Evolutionary conservation across 208 protist genomes (phyloP).

Genomic region (Acanthamoeba healyi): DNA sequence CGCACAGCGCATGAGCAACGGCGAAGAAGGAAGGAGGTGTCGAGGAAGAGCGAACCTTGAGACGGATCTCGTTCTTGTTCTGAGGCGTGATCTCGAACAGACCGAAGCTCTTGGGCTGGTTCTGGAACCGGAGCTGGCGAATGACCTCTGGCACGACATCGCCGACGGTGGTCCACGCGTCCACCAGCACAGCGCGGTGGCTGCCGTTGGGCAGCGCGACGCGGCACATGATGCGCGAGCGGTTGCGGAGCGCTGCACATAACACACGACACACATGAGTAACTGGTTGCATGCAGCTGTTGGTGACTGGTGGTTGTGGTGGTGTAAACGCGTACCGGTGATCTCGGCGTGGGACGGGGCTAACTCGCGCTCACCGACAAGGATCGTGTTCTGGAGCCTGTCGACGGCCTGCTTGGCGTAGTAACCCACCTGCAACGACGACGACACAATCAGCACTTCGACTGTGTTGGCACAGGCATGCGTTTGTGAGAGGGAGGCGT

Average conservation of each 20-base stretch:
- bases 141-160: conserved; percentile 63
- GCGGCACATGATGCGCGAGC: conserved; percentile 14
- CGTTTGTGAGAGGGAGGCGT: not conserved
- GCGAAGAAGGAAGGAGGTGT: not conserved
- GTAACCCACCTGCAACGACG: not conserved
- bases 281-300: not conserved
- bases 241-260: not conserved
- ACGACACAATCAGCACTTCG: not conserved
- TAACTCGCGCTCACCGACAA: conserved; percentile 21
- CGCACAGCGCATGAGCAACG: too few relatives aligned
- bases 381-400: conserved; percentile 48
- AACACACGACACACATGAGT: not conserved
- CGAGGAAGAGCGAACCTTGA: not conserved
- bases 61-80: conserved; percentile 29
- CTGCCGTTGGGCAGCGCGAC: conserved; percentile 30
- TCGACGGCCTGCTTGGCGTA: conserved; percentile 54
- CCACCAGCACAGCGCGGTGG: conserved; percentile 18
- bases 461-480: not conserved
- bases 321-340: conserved; percentile 16
- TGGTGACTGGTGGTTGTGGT: not conserved
- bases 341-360: conserved; percentile 19
- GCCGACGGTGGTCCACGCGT: conserved; percentile 54
- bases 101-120: conserved; percentile 51
- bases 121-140: conserved; percentile 26
- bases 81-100: conserved; percentile 34